Evolutionary conservation across 306 rosid genomes (phyloP).

Genomic region (Comarum palustre): DNA sequence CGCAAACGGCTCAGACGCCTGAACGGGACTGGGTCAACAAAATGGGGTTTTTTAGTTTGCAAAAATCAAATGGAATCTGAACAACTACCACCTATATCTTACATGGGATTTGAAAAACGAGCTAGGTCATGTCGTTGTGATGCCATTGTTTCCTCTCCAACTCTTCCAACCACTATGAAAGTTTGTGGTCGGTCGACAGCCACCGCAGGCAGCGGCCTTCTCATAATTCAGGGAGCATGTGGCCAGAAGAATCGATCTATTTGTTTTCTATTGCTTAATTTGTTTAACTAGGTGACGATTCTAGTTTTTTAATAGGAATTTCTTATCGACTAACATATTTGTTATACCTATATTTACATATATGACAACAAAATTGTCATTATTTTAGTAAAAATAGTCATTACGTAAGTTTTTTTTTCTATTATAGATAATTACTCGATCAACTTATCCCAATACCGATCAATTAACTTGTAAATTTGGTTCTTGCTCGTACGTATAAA

Average conservation of each 20-base stretch:
- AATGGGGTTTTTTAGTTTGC: conserved; percentile 21
- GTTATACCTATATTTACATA: too few relatives aligned
- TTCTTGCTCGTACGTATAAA: too few relatives aligned
- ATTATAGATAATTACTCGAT: too few relatives aligned
- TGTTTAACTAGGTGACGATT: neutral
- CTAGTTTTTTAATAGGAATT: too few relatives aligned
- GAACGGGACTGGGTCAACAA: too few relatives aligned
- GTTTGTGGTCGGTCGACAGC: conserved; percentile 27
- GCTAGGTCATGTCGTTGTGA: conserved; percentile 36
- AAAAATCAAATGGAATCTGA: conserved; percentile 44
- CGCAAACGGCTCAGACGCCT: too few relatives aligned
- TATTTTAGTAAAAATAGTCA: too few relatives aligned
- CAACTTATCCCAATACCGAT: too few relatives aligned
- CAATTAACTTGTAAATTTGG: too few relatives aligned
- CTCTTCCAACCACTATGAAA: conserved; percentile 26
- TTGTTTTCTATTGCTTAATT: neutral
- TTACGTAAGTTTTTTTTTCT: too few relatives aligned
- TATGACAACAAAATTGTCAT: too few relatives aligned
- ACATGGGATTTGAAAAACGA: conserved; percentile 36
- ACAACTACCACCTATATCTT: conserved; percentile 35
- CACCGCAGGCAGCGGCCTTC: conserved; percentile 30
- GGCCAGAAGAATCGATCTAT: neutral
- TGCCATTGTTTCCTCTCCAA: conserved; percentile 36
- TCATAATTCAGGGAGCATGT: conserved; percentile 20
- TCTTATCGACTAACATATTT: too few relatives aligned